phyloP scores from a whole-genome alignment of 2,329 filamentous ascomycete species.

The Talaromyces sp. region DNA sequence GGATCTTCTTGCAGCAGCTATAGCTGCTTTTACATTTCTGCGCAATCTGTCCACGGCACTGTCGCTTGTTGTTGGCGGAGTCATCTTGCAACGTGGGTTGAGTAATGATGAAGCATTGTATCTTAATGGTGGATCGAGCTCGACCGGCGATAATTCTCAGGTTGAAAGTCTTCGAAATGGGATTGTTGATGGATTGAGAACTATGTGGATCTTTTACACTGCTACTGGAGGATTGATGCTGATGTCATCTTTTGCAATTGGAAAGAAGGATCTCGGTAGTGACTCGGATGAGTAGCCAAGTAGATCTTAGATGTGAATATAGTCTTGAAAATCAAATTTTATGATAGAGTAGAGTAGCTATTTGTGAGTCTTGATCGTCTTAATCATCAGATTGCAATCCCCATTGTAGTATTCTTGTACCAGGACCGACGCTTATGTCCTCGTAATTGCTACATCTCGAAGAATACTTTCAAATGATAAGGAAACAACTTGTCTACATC shows the following conservation, averaged over 20 bases:
- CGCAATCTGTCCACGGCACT: constrained; percentile 52
- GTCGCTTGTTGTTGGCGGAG: constrained; percentile 52
- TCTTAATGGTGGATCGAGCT: not conserved
- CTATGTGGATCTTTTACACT: constrained; percentile 12
- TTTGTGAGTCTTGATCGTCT: too few species aligned
- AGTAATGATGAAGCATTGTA: constrained; percentile 2
- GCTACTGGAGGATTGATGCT: constrained; percentile 3
- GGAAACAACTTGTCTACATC: too few species aligned
- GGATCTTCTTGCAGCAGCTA: constrained; percentile 54
- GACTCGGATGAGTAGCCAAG: not conserved
- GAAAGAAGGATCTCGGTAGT: not conserved
- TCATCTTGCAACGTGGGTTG: constrained; percentile 41
- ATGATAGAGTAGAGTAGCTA: not conserved
- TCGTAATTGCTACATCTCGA: too few species aligned
- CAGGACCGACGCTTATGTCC: too few species aligned
- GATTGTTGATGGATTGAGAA: not conserved
- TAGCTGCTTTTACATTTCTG: constrained; percentile 54
- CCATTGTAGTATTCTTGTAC: too few species aligned
- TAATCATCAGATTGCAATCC: too few species aligned
- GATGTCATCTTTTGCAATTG: constrained; percentile 6
- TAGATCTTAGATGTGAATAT: not conserved
- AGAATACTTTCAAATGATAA: too few species aligned
- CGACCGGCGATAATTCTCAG: not conserved
- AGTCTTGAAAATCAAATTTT: not conserved
- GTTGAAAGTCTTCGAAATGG: not conserved